A percentile compares a stretch with the other conserved stretches of the same genome.
These are phyloP conservation scores for Acrodontium crateriforme DNA, from an alignment of 2,329 filamentous ascomycete species.

Conservation along the genomic window DNA sequence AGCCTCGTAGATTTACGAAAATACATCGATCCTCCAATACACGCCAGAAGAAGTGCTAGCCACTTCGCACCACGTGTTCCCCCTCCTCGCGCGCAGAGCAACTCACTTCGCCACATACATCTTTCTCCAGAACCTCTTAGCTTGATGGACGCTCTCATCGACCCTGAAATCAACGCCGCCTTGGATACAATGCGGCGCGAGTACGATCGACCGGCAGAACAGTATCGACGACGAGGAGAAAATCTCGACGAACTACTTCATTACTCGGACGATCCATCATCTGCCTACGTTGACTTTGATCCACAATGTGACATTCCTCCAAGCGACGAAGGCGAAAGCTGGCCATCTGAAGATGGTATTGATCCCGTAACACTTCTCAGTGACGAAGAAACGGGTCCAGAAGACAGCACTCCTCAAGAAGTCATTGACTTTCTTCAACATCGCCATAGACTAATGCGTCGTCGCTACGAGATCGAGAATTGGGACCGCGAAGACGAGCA, in stretches of 20 bases:
- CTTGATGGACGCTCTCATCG: conserved; percentile 18
- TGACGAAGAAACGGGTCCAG: conserved; percentile 19
- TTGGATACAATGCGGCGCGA: background rate
- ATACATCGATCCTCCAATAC: conserved; percentile 18
- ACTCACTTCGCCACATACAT: conserved; percentile 8
- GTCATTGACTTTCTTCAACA: conserved; percentile 20
- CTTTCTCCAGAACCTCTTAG: conserved; percentile 18
- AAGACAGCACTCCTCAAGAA: conserved; percentile 19
- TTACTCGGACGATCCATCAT: background rate
- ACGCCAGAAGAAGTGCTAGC: conserved; percentile 12
- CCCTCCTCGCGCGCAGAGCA: conserved; percentile 11
- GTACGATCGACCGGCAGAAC: conserved; percentile 9
- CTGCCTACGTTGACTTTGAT: background rate
- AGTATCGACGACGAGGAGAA: conserved; percentile 2
- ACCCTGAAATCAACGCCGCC: conserved; percentile 16
- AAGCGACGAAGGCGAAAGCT: conserved; percentile 8
- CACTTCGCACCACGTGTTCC: too few relatives aligned
- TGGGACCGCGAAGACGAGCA: conserved; percentile 12
- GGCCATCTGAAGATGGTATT: conserved; percentile 6
- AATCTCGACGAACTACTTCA: background rate
- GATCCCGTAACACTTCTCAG: conserved; percentile 12
- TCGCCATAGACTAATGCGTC: conserved; percentile 15
- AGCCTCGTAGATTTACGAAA: conserved; percentile 58
- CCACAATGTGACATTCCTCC: conserved; percentile 7
- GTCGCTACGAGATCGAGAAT: conserved; percentile 12